Evolutionary conservation across 257 asterid species (phyloP), one percentile per base, ranked within the genome.

Genomic region (Solanum ossicruentum): DNA sequence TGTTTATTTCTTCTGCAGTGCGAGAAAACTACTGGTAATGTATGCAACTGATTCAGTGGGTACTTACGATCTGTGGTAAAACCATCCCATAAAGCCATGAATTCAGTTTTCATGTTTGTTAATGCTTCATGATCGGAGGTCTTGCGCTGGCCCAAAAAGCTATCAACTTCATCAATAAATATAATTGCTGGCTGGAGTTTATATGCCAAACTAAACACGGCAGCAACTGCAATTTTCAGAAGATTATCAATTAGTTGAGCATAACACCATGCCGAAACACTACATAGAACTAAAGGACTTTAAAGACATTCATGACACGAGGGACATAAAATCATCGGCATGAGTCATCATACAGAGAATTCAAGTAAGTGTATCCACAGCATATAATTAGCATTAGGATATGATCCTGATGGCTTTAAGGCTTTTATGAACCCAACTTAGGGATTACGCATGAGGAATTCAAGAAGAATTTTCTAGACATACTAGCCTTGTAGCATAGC

Each of bases 21-120:
- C 45, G 63, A 77, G 82, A 77, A 21, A 16, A 77, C 47, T 77
- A 77, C 13, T 26, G 63, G 36, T 51, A 51, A 51, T 9, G 23
- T 51, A 77, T 49, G 51, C 82, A 51, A 77, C 60, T 49, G 45
- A 51, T 23, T 51, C 63, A 77, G 63, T 10, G 1, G 82, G 65
- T 49, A 91, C 98, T 81, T 89, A 95, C 98, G 92, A 85, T 96
- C 98, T 39, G 99, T 96, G 72, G 98, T 91, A 92, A 96, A 95
- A 82, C 99, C 99, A 93, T 96, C 99, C 99, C 99, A 96, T 88
- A 96, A 83, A 88, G 99, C 93, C 99, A 96, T 96, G 88, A 96
- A 96, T 80, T 96, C 99, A 43, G 99, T 95, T 87, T 96, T 96
- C 98, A 96, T 95, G 90, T 95, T 94, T 82, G 91, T 90, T 72